These are phyloP conservation scores for Vanderwaltozyma yarrowii DNA, from an alignment of 805 yeast genomes.

Conservation along the genomic window DNA sequence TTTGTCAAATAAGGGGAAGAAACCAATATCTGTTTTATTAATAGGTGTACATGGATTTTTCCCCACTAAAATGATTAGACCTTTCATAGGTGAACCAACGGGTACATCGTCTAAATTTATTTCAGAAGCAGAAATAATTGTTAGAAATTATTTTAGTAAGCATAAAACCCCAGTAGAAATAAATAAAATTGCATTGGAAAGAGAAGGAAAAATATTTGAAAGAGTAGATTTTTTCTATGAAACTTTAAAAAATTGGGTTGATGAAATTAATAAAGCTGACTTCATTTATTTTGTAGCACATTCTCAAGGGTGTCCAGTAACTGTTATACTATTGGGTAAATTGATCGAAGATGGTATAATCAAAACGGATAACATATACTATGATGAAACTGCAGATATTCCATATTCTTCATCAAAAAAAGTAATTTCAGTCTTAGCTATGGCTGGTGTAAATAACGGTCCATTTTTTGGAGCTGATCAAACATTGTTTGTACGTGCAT, in stretches of 20 bases:
- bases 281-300: slow-evolving; percentile 87
- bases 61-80: slow-evolving; percentile 77
- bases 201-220: slow-evolving; percentile 83
- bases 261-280: slow-evolving; percentile 53
- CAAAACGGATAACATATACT: slow-evolving; percentile 25
- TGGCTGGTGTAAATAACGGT: slow-evolving; percentile 95
- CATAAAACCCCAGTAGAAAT: slow-evolving; percentile 38
- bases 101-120: slow-evolving; percentile 91
- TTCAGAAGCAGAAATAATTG: slow-evolving; percentile 75
- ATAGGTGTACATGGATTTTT: slow-evolving; percentile 96
- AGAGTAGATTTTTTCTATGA: slow-evolving; percentile 74
- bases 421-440: slow-evolving; percentile 64
- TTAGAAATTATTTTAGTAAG: slow-evolving; percentile 52
- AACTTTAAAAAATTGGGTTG: slow-evolving; percentile 56
- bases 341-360: slow-evolving; percentile 51
- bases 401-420: slow-evolving; percentile 22
- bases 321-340: slow-evolving; percentile 65
- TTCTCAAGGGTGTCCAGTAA: slow-evolving; percentile 93
- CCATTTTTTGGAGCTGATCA: slow-evolving; percentile 93
- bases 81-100: slow-evolving; percentile 88
- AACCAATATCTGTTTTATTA: slow-evolving; percentile 54
- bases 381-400: slow-evolving; percentile 6
- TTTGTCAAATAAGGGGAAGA: slow-evolving; percentile 12
- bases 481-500: slow-evolving; percentile 72
- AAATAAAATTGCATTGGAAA: slow-evolving; percentile 89